Percentiles rank a stretch among this genome's conserved stretches.
phyloP scores from a whole-genome alignment of 805 yeast genomes.

The Starmerella apicola region DNA sequence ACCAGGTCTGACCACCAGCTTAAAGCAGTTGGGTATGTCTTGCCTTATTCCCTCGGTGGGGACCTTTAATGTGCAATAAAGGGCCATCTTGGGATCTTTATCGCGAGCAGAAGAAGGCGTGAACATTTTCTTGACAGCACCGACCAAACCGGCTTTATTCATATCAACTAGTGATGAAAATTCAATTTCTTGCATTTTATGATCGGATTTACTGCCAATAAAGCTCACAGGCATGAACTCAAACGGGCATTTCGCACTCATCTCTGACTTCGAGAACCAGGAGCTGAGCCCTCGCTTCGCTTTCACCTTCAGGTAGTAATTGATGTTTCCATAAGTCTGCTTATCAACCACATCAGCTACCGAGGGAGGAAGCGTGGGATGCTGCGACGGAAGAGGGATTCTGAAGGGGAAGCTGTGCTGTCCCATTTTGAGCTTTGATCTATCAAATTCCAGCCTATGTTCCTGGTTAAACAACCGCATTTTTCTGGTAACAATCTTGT shows the following conservation, averaged over 20 bases:
- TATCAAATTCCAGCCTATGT: background rate
- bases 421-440: conserved; percentile 3
- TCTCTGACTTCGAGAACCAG: conserved; percentile 8
- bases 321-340: conserved; percentile 5
- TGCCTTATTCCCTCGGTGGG: conserved; percentile 7
- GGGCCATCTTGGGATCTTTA: conserved; percentile 6
- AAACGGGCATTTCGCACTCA: conserved; percentile 3
- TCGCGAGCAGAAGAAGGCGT: background rate
- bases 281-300: conserved; percentile 3
- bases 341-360: conserved; percentile 3
- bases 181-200: conserved; percentile 1
- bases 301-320: conserved; percentile 5
- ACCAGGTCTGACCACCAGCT: conserved; percentile 1
- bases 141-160: background rate
- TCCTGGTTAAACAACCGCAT: conserved; percentile 6
- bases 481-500: background rate
- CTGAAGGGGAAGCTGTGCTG: conserved; percentile 8
- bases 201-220: background rate
- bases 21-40: conserved; percentile 1
- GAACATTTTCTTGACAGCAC: conserved; percentile 1
- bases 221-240: conserved; percentile 7
- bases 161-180: conserved; percentile 4
- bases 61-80: conserved; percentile 1
- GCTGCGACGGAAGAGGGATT: conserved; percentile 4
- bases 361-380: conserved; percentile 10